phyloP scores from a whole-genome alignment of 228 moss, liverwort and hornwort species.

The Sphagnum magellanicum region DNA sequence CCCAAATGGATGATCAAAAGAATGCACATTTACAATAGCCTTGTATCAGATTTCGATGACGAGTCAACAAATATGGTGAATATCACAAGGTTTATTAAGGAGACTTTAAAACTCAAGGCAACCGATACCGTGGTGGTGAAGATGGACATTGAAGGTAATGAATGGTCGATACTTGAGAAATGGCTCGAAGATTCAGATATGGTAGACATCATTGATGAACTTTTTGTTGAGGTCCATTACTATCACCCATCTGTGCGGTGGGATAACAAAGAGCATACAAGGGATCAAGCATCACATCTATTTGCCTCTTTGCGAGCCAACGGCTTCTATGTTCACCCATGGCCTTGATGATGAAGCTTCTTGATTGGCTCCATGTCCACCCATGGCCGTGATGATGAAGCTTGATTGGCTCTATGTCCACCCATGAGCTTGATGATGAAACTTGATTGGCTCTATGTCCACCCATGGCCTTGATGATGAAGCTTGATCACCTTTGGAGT shows the following conservation, averaged over 20 bases:
- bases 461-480: no score
- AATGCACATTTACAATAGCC: slow-evolving; percentile 33
- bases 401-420: no score
- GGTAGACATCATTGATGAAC: slow-evolving; percentile 49
- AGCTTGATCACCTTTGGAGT: no score
- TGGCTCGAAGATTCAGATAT: slow-evolving; percentile 54
- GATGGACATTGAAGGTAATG: slow-evolving; percentile 48
- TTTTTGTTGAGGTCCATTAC: slow-evolving; percentile 66
- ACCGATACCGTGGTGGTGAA: slow-evolving; percentile 59
- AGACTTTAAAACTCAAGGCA: slow-evolving; percentile 35
- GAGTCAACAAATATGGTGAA: slow-evolving; percentile 17
- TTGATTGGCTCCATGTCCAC: no score
- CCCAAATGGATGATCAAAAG: slow-evolving; percentile 43
- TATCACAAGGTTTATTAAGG: slow-evolving; percentile 62
- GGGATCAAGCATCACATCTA: slow-evolving; percentile 49
- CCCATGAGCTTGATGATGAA: no score
- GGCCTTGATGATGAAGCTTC: slow-evolving; percentile 36
- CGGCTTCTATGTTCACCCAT: slow-evolving; percentile 71
- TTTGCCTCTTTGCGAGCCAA: slow-evolving; percentile 60
- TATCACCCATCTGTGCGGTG: slow-evolving; percentile 51
- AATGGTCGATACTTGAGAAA: slow-evolving; percentile 47
- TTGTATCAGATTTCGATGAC: slow-evolving; percentile 31
- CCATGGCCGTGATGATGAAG: no score
- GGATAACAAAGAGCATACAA: slow-evolving; percentile 16
- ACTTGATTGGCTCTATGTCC: no score